Percentiles rank a stretch among this genome's conserved stretches.
Conservation (phyloP, 2,329 filamentous ascomycete genomes). For the Achaetomium macrosporum region DNA sequence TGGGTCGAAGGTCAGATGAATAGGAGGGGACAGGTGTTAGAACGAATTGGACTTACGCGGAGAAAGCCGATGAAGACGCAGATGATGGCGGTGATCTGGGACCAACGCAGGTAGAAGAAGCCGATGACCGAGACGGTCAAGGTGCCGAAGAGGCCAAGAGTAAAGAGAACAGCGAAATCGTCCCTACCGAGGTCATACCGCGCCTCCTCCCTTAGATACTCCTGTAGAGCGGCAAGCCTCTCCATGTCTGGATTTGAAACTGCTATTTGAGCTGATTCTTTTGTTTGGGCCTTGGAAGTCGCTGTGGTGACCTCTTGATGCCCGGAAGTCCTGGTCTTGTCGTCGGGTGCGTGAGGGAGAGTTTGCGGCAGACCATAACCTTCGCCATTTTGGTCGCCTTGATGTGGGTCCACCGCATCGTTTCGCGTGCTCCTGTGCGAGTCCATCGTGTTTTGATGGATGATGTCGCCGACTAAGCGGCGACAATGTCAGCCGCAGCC, state of each 20-base stretch:
- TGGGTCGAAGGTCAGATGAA: background rate
- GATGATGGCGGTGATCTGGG: conserved; percentile 13
- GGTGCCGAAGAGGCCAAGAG: conserved; percentile 3
- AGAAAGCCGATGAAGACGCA: conserved; percentile 11
- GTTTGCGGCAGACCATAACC: background rate
- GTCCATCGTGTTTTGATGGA: background rate
- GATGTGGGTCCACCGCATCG: background rate
- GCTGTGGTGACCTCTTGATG: background rate
- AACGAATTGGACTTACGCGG: conserved; percentile 2
- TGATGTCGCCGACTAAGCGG: conserved; percentile 10
- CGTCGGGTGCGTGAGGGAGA: conserved; percentile 1
- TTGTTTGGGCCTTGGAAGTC: background rate
- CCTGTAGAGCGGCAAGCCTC: background rate
- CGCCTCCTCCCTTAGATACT: background rate
- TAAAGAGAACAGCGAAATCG: conserved; percentile 11
- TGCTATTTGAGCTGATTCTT: background rate
- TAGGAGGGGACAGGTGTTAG: background rate
- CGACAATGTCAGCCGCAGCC: background rate
- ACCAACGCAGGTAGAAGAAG: conserved; percentile 14
- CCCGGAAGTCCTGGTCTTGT: conserved; percentile 6
- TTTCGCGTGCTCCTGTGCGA: background rate
- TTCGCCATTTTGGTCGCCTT: background rate
- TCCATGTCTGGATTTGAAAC: background rate
- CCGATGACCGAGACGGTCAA: background rate
- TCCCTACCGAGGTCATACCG: conserved; percentile 12